phyloP scores from a whole-genome alignment of 257 asterid species.

The Prunella vulgaris region DNA sequence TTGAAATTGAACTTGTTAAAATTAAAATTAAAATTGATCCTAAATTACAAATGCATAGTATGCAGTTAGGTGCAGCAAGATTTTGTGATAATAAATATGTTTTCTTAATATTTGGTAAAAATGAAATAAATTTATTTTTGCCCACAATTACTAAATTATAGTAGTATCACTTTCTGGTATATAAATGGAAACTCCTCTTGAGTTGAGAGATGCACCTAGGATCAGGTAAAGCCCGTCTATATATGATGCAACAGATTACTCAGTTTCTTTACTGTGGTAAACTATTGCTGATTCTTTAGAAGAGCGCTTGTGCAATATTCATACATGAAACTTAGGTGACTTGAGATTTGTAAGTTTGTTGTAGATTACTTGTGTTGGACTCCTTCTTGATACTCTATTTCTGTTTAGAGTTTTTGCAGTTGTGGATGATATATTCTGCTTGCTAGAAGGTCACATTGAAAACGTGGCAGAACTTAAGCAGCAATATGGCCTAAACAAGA shows the following conservation, averaged over 20 bases:
- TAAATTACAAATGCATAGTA: no score
- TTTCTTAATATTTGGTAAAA: no score
- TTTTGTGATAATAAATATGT: no score
- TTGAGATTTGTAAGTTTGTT: neutral
- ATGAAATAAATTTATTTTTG: no score
- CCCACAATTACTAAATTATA: no score
- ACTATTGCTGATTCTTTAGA: neutral
- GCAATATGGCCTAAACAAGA: constrained; percentile 29
- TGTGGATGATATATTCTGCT: constrained; percentile 33
- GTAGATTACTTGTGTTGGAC: neutral
- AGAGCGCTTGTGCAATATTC: neutral
- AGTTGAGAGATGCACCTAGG: no score
- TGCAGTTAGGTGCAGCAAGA: no score
- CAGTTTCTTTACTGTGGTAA: neutral
- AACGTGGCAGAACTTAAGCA: constrained; percentile 26
- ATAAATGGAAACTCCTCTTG: no score
- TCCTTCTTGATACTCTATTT: neutral
- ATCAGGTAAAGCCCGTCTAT: no score
- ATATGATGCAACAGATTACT: neutral
- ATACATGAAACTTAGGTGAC: neutral
- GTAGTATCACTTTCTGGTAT: no score
- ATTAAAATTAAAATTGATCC: no score
- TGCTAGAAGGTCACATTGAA: constrained; percentile 36
- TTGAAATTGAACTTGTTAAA: no score
- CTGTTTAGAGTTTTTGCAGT: constrained; percentile 46